Evolutionary conservation across 106 monocot species (phyloP), one percentile per base, ranked within the genome.

Genomic region (Phalaenopsis equestris): DNA sequence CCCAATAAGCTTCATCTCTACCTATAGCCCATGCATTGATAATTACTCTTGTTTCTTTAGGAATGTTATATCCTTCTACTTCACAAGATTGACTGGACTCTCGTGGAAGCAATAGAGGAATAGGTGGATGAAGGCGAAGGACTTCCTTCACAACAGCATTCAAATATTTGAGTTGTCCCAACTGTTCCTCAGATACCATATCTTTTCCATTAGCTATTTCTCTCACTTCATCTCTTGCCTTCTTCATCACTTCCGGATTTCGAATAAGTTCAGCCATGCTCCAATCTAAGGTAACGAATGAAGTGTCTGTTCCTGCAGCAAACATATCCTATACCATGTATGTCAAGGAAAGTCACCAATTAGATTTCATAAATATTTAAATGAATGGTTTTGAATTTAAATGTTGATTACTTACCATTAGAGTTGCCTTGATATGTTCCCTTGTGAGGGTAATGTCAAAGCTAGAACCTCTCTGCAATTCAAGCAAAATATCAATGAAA

Each of bases 401-500:
- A 6, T 45, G 6, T 45, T 45, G 1, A 61, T 0, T 61, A 61
- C n/a, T 81, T 85, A 87, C 87, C 80, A 37, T 4, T 58, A 85
- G 3, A 3, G 87, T 55, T 0, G 55, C 83, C 55, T 84, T 81
- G 38, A 89, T 58, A 42, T 84, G 43, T 0, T 85, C 77, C 41
- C 70, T 79, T 0, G 48, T 61, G 14, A 89, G 58, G 8, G 46
- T 19, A 48, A 78, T 46, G 3, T 75, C 84, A 2, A 2, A 24
- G 11, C 18, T 37, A 14, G 30, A 9, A 3, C 79, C 78, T 6
- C 78, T 80, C 56, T 87, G 78, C 55, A 89, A 76, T 21, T 67
- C 67, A 7, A 87, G 75, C 72, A 91, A 76, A 18, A 91, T 75
- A 67, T 85, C 81, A 18, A 91, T 72, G 56, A 91, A 85, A 56